Evolutionary conservation across 2,329 filamentous ascomycete genomes (phyloP), one percentile per base, ranked within the genome.

Genomic region (Aspergillus sergii): DNA sequence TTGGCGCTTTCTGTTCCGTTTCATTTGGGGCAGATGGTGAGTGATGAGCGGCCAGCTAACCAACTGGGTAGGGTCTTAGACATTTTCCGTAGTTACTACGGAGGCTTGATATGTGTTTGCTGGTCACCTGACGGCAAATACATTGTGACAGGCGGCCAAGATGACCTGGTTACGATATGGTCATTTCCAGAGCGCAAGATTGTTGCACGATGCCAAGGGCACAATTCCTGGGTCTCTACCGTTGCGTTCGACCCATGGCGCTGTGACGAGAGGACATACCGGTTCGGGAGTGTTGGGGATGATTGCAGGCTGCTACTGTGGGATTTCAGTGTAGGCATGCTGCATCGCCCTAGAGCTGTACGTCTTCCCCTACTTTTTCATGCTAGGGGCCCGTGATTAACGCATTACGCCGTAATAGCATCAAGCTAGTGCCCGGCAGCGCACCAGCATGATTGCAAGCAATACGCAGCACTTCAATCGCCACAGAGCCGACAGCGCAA

Each of bases 111-210:
- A 51, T 97, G 93, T 73, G 93, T 97, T 2, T 96, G 93, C 79
- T 99, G 95, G 95, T 97, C 94, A 8, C 95, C 95, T 11, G 95
- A 99, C 74, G 94, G 93, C 58, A 94, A 96, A 75, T 99, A 98
- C 76, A 89, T 99, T 58, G 84, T 99, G 21, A 97, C 95, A 0
- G 95, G 95, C 58, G 94, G 95, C 5, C 94, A 98, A 78, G 95
- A 99, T 76, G 95, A 99, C 75, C 83, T 98, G 11, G 91, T 99
- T 14, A 96, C 93, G 0, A 97, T 99, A 69, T 99, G 95, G 95
- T 95, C 90, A 19, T 84, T 97, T 43, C 86, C 89, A 46, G 95
- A 98, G 72, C 89, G 88, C 53, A 87, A 89, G 59, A 88, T 99
- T 57, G 90, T 99, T 57, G 95, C 94, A 21, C 88, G 95, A 66